These are phyloP conservation scores for Crucihimalaya himalaica DNA, from an alignment of 345 rosid genomes.

Conservation along the genomic window DNA sequence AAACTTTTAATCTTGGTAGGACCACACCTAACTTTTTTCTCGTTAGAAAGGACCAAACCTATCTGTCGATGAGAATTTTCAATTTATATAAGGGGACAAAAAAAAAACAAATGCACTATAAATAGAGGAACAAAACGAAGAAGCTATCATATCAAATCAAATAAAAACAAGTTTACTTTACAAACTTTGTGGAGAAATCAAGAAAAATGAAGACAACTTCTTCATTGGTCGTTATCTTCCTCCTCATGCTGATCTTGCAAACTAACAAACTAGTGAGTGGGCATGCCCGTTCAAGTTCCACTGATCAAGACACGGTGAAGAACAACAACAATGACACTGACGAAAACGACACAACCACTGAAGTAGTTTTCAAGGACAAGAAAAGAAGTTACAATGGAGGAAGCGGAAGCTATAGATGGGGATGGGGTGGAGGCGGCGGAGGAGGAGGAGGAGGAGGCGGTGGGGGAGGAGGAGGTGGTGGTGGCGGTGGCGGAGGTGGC, in stretches of 20 bases:
- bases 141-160: conserved; percentile 31
- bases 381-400: conserved; percentile 39
- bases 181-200: conserved; percentile 12
- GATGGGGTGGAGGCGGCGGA: conserved; percentile 47
- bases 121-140: conserved; percentile 20
- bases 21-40: neutral
- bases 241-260: conserved; percentile 25
- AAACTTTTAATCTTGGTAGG: neutral
- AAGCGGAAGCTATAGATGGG: conserved; percentile 45
- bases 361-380: conserved; percentile 33
- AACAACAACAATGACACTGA: neutral
- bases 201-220: conserved; percentile 32
- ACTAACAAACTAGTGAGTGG: conserved; percentile 29
- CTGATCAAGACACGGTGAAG: conserved; percentile 27
- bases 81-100: neutral
- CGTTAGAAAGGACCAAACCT: conserved; percentile 19
- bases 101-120: conserved; percentile 23
- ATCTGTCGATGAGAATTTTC: conserved; percentile 26
- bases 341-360: conserved; percentile 17
- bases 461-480: conserved; percentile 33
- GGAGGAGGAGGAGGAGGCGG: conserved; percentile 45
- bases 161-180: neutral
- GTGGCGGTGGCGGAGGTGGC: conserved; percentile 41
- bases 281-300: conserved; percentile 27
- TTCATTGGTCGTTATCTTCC: conserved; percentile 19